Evolutionary conservation across 441 rosid genomes (phyloP), one percentile per base, ranked within the genome.

Genomic region (Pelargonium myrrhifolium): DNA sequence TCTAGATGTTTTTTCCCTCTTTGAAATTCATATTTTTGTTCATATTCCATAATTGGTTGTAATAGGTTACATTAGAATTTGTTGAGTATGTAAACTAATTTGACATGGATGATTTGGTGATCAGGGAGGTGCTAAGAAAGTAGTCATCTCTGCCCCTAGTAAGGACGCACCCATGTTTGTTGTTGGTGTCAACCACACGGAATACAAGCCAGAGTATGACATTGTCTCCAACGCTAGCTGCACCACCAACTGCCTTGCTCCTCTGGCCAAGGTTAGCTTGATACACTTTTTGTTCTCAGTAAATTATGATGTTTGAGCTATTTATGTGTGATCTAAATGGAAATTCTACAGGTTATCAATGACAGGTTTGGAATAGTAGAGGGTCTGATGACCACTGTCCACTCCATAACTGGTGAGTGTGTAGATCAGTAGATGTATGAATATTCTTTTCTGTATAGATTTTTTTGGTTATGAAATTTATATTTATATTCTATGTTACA

Each of bases 91-190:
- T 59, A 24, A 9, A 12, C 14, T 43, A 9, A 0, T 0, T 37
- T 10, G 14, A 18, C 4, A 12, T 60, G 18, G n/a, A 9, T n/a
- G n/a, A 6, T 14, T 66, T 43, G 14, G 51, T 70, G 11, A 49
- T 51, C 80, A 88, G 97, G 95, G 95, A 49, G 93, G 97, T 66
- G 97, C 95, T 42, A 90, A 87, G 91, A 87, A 85, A 78, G 92
- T 87, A 62, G 78, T 85, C 66, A 85, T 85, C 68, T 85, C 88
- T 17, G 88, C 88, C 64, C 89, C 91, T 1, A 89, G 93, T 80
- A 89, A 87, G 60, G 93, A 89, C 75, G 97, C 95, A 6, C 95
- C 97, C 65, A 90, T 90, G 95, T 88, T 90, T 62, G 93, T 90
- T 40, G 73, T 87, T 39, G 96, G 97, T 71, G 96, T 89, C 69